Evolutionary conservation across 768 basidiomycete genomes (phyloP).

Genomic region (Dictyophora rubrovolvata): DNA sequence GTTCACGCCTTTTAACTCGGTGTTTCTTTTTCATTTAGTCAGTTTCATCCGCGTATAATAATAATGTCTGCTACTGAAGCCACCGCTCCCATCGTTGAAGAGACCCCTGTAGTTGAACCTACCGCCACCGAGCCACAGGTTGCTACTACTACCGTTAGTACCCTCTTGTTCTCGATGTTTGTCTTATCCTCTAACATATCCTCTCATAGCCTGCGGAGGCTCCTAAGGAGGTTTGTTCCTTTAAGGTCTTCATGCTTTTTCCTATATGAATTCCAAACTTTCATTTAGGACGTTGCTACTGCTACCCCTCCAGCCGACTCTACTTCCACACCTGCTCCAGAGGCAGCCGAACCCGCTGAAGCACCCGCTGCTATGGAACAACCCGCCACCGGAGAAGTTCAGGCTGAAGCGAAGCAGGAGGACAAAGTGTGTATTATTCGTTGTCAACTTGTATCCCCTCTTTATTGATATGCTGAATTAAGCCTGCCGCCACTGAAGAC

Average conservation of each 20-base stretch:
- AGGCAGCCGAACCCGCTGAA: conserved; percentile 31
- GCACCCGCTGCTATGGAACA: conserved; percentile 19
- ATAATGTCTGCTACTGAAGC: conserved; percentile 63
- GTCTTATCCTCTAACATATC: conserved; percentile 23
- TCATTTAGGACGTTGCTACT: conserved; percentile 12
- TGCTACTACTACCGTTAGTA: conserved; percentile 36
- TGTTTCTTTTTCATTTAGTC: conserved; percentile 18
- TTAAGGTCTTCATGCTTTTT: background rate
- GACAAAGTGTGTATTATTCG: background rate
- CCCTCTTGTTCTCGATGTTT: conserved; percentile 37
- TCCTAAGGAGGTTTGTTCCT: conserved; percentile 31
- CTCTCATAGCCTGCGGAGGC: conserved; percentile 22
- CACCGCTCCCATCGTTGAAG: conserved; percentile 11
- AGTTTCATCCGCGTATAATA: conserved; percentile 51
- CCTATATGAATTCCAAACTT: background rate
- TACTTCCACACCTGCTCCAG: conserved; percentile 21
- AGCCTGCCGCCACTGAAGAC: conserved; percentile 34
- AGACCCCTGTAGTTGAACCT: conserved; percentile 7
- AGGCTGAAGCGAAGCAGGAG: conserved; percentile 8
- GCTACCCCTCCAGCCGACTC: conserved; percentile 23
- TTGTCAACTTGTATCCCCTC: no score
- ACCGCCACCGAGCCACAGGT: conserved; percentile 39
- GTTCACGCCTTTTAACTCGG: conserved; percentile 11
- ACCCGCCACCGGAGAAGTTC: conserved; percentile 22
- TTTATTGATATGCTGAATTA: no score